A percentile compares a stretch with the other conserved stretches of the same genome.
Evolutionary conservation across 495 filamentous ascomycete species (phyloP).

Genomic region (Xylaria intraflava): DNA sequence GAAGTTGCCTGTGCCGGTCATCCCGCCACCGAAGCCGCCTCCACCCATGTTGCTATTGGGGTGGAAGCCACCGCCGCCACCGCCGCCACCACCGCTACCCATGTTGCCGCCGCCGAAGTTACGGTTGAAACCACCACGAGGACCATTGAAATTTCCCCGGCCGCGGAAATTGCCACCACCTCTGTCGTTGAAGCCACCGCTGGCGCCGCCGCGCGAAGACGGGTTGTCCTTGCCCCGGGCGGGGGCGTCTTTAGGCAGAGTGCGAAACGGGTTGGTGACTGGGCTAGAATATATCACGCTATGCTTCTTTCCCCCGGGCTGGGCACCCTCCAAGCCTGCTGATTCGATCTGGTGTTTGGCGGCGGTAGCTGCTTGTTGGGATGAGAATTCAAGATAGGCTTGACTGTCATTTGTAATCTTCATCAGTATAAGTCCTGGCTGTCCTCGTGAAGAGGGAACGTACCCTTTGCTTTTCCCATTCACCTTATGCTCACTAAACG

Average conservation of each 20-base stretch:
- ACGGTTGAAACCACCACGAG: constrained; percentile 40
- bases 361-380: constrained; percentile 78
- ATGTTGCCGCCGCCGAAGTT: constrained; percentile 24
- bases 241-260: constrained; percentile 84
- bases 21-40: constrained; percentile 16
- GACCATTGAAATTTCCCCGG: constrained; percentile 31
- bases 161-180: constrained; percentile 25
- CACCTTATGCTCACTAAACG: constrained; percentile 96
- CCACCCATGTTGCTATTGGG: constrained; percentile 26
- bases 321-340: constrained; percentile 33
- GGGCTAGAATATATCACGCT: constrained; percentile 70
- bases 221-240: constrained; percentile 62
- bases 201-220: constrained; percentile 41
- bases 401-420: constrained; percentile 58
- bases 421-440: constrained; percentile 13
- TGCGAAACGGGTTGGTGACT: constrained; percentile 78
- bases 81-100: constrained; percentile 15
- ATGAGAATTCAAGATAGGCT: constrained; percentile 81
- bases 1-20: constrained; percentile 20
- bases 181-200: constrained; percentile 38
- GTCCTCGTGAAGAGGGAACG: constrained; percentile 20
- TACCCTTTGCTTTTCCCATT: constrained; percentile 98
- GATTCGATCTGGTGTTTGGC: constrained; percentile 75
- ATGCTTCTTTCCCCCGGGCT: constrained; percentile 58
- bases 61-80: constrained; percentile 21